phyloP scores from a whole-genome alignment of 495 filamentous ascomycete genomes.

The Sporormia fimetaria region DNA sequence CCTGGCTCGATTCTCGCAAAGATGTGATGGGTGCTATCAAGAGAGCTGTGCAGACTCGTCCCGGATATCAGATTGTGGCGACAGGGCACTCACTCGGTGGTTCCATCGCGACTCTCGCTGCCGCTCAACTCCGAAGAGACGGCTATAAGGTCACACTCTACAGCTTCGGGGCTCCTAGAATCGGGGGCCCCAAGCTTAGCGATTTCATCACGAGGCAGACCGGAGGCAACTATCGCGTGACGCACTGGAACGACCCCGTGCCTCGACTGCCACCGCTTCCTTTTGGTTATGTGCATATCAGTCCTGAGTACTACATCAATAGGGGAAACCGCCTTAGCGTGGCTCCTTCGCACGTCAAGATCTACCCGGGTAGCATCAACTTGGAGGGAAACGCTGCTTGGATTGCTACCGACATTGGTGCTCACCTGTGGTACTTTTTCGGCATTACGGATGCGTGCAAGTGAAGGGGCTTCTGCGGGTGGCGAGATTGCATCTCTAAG shows the following conservation, averaged over 20 bases:
- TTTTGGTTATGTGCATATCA: constrained; percentile 50
- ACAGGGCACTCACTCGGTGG: constrained; percentile 63
- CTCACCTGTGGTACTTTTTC: constrained; percentile 42
- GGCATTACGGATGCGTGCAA: constrained; percentile 4
- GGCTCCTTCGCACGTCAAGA: constrained; percentile 34
- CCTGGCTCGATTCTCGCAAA: constrained; percentile 40
- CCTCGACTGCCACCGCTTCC: constrained; percentile 49
- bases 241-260: constrained; percentile 56
- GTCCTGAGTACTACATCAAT: constrained; percentile 57
- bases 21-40: constrained; percentile 37
- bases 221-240: constrained; percentile 52
- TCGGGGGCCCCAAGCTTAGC: constrained; percentile 49
- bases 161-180: constrained; percentile 57
- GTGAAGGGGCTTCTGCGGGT: too few species aligned
- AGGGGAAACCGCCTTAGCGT: constrained; percentile 33
- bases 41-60: constrained; percentile 31
- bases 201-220: constrained; percentile 46
- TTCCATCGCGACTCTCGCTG: constrained; percentile 53
- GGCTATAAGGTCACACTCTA: constrained; percentile 42
- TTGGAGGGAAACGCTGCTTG: constrained; percentile 37
- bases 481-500: too few species aligned
- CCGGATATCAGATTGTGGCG: constrained; percentile 43
- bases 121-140: constrained; percentile 44
- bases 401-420: constrained; percentile 27
- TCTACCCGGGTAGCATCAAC: constrained; percentile 34